Percentiles rank a stretch among this genome's conserved stretches.
phyloP scores from a whole-genome alignment of 306 rosid genomes.

The Dryas octopetala region DNA sequence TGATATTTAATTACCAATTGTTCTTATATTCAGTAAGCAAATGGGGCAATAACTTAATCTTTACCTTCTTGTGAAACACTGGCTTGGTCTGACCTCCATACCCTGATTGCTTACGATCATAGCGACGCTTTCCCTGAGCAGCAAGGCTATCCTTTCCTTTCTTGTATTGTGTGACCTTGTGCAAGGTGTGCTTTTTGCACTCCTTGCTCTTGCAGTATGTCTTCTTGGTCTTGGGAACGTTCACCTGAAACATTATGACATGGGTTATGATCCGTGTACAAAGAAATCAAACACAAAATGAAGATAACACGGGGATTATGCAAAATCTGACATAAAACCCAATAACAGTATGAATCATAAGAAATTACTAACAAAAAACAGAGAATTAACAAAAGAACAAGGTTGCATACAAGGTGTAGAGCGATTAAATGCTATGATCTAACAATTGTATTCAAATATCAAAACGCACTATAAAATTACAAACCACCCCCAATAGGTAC shows the following conservation, averaged over 20 bases:
- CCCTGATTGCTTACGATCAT: constrained; percentile 49
- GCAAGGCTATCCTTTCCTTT: constrained; percentile 48
- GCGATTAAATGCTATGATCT: background rate
- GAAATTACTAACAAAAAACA: background rate
- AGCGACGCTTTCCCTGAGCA: constrained; percentile 49
- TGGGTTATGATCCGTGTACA: background rate
- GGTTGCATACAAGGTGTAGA: background rate
- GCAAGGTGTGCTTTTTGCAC: constrained; percentile 47
- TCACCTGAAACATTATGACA: constrained; percentile 29
- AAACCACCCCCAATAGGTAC: background rate
- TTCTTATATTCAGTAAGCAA: background rate
- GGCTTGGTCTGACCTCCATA: constrained; percentile 52
- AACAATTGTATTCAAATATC: background rate
- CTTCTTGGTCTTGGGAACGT: constrained; percentile 50
- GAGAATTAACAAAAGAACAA: background rate
- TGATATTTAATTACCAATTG: background rate
- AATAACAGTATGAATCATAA: background rate
- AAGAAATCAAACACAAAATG: background rate
- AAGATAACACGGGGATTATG: background rate
- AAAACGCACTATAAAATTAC: background rate
- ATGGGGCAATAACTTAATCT: background rate
- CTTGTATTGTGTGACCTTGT: constrained; percentile 48
- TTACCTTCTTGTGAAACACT: constrained; percentile 49
- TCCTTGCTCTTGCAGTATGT: constrained; percentile 50
- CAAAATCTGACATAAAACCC: background rate